Percentiles rank a stretch among this genome's conserved stretches.
phyloP scores from a whole-genome alignment of 495 filamentous ascomycete species.

The Penicillium malachiteum region DNA sequence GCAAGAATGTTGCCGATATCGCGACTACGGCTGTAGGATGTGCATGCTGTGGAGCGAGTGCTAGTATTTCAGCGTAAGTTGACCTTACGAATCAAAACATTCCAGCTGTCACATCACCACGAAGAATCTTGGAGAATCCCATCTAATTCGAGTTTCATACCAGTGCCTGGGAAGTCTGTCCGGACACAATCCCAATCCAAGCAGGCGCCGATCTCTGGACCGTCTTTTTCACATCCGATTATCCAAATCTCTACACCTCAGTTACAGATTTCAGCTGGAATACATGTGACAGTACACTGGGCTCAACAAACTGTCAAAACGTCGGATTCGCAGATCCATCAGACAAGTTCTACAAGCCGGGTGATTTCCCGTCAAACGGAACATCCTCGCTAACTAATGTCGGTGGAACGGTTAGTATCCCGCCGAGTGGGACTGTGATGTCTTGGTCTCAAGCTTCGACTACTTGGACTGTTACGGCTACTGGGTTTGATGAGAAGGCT shows the following conservation, averaged over 20 bases:
- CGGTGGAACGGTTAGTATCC: constrained; percentile 22
- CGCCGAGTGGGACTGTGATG: constrained; percentile 25
- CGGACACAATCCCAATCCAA: constrained; percentile 22
- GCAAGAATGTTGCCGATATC: constrained; percentile 17
- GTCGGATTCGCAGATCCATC: constrained; percentile 18
- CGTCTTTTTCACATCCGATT: constrained; percentile 24
- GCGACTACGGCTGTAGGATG: constrained; percentile 20
- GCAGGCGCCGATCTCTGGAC: constrained; percentile 31
- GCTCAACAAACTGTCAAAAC: constrained; percentile 10
- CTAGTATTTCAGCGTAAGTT: constrained; percentile 30
- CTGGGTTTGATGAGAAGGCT: constrained; percentile 23
- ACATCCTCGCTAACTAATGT: constrained; percentile 21
- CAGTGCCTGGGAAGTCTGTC: constrained; percentile 29
- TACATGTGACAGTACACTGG: constrained; percentile 23
- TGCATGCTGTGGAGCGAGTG: constrained; percentile 30
- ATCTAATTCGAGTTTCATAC: not conserved
- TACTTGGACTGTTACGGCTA: constrained; percentile 26
- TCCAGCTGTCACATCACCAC: not conserved
- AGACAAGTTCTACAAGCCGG: constrained; percentile 29
- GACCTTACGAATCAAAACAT: not conserved
- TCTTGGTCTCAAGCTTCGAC: constrained; percentile 27
- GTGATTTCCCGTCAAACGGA: constrained; percentile 22
- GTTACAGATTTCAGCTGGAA: constrained; percentile 23
- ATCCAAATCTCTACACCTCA: constrained; percentile 25
- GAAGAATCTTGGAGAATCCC: not conserved